Evolutionary conservation across 192 early-diverging fungal genomes (phyloP).

Genomic region (Coemansia sp.): DNA sequence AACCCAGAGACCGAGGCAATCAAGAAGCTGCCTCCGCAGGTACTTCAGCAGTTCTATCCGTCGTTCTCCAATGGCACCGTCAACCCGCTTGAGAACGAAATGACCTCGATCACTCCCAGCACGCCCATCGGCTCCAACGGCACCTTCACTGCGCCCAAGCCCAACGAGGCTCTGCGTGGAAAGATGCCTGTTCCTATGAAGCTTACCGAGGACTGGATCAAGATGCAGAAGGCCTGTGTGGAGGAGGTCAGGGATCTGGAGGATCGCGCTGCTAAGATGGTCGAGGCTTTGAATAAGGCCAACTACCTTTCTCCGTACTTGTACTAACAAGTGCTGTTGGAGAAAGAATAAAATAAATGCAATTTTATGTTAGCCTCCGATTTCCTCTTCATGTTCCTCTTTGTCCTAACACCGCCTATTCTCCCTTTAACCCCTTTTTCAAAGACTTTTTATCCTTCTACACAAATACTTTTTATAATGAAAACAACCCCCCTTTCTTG

Average conservation of each 20-base stretch:
- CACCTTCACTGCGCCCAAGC: constrained; percentile 14
- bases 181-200: constrained; percentile 25
- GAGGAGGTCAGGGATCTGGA: constrained; percentile 30
- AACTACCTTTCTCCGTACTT: constrained; percentile 48
- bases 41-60: constrained; percentile 35
- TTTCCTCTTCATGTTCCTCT: not conserved
- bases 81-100: constrained; percentile 34
- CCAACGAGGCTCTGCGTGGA: constrained; percentile 40
- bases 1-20: constrained; percentile 27
- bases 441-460: not conserved
- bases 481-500: not conserved
- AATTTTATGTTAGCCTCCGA: not conserved
- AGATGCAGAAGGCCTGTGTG: constrained; percentile 34
- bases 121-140: constrained; percentile 30
- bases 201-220: constrained; percentile 36
- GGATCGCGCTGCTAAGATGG: constrained; percentile 17
- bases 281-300: constrained; percentile 34
- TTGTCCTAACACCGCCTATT: not conserved
- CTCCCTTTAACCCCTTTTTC: constrained; percentile 2
- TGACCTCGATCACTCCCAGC: constrained; percentile 18
- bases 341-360: not conserved
- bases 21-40: constrained; percentile 25
- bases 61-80: constrained; percentile 25
- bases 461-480: not conserved
- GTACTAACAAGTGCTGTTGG: constrained; percentile 3